Evolutionary conservation across 768 basidiomycete genomes (phyloP).

Genomic region (Neoboletus brunneissimus): DNA sequence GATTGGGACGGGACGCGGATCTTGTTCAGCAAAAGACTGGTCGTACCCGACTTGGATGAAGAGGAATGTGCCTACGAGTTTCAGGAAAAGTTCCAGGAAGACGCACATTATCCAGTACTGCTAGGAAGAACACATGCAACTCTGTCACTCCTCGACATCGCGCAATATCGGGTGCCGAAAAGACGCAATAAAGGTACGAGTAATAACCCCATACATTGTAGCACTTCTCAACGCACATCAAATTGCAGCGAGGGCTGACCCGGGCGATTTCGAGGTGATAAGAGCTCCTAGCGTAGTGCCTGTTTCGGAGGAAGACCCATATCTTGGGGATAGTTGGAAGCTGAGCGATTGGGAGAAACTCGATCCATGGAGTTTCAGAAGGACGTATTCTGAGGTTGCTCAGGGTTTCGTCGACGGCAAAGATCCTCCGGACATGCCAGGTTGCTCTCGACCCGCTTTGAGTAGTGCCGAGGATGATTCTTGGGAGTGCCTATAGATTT

Average conservation of each 20-base stretch:
- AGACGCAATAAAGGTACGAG: neutral
- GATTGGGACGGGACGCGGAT: constrained; percentile 24
- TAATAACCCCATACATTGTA: neutral
- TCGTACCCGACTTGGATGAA: neutral
- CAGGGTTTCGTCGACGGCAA: constrained; percentile 6
- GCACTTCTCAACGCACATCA: neutral
- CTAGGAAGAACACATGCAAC: neutral
- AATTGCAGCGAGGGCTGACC: constrained; percentile 10
- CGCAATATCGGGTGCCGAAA: neutral
- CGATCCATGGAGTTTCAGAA: constrained; percentile 11
- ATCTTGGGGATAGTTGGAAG: constrained; percentile 2
- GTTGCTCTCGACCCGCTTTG: neutral
- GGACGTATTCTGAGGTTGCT: constrained; percentile 25
- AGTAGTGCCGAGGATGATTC: constrained; percentile 8
- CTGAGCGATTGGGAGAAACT: constrained; percentile 24
- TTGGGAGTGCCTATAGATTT: constrained; percentile 15
- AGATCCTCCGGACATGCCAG: neutral
- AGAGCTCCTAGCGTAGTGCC: constrained; percentile 18
- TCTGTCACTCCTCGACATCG: constrained; percentile 11
- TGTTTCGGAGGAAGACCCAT: constrained; percentile 9
- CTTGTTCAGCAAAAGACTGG: neutral
- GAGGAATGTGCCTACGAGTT: neutral
- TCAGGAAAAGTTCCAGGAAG: neutral
- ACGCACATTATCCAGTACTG: neutral
- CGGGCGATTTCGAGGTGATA: constrained; percentile 25